Conservation (phyloP, 2,329 filamentous ascomycete genomes). For the Venturia effusa region DNA sequence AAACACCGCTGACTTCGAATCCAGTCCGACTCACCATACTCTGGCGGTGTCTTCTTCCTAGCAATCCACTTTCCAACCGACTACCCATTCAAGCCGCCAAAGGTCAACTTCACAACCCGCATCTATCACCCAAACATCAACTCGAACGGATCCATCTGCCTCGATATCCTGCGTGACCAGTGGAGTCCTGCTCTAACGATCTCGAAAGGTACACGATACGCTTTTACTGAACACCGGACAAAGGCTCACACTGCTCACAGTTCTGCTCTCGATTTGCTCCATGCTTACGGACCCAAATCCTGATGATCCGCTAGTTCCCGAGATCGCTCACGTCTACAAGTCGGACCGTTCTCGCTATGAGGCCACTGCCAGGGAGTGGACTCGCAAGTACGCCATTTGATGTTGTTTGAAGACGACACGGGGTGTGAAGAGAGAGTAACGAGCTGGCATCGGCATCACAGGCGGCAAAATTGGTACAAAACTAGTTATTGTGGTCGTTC, state of each 20-base stretch:
- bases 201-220: conserved; percentile 63
- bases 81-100: conserved; percentile 99
- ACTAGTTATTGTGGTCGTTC: neutral
- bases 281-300: conserved; percentile 99
- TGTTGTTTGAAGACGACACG: neutral
- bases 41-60: conserved; percentile 97
- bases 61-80: conserved; percentile 99
- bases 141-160: conserved; percentile 97
- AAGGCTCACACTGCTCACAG: conserved; percentile 35
- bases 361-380: conserved; percentile 95
- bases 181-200: conserved; percentile 98
- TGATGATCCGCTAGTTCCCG: conserved; percentile 94
- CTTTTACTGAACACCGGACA: neutral
- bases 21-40: conserved; percentile 91
- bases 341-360: conserved; percentile 94
- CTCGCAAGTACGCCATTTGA: conserved; percentile 95
- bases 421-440: neutral
- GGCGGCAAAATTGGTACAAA: neutral
- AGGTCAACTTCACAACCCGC: conserved; percentile 99
- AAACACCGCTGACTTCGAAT: conserved; percentile 21
- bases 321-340: conserved; percentile 99
- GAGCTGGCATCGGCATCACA: neutral
- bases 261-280: conserved; percentile 96
- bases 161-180: conserved; percentile 97
- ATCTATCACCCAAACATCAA: conserved; percentile 99